Evolutionary conservation across 768 basidiomycete genomes (phyloP).

Genomic region (Megacollybia marginata): DNA sequence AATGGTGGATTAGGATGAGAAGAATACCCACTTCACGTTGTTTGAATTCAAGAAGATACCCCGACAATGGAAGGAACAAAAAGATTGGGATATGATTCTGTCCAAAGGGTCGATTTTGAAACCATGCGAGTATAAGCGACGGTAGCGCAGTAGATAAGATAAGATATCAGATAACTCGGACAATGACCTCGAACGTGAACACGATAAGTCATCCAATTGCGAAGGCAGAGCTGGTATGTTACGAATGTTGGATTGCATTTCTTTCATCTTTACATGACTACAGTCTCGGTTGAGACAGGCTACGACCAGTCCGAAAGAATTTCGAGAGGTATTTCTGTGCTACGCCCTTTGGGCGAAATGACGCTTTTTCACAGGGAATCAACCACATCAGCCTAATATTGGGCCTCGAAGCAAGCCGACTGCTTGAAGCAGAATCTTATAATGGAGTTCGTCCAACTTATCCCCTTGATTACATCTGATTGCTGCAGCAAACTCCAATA

Average conservation of each 20-base stretch:
- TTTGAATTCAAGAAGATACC: conserved; percentile 71
- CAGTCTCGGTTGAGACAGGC: conserved; percentile 55
- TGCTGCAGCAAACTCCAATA: conserved; percentile 65
- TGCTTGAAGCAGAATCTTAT: conserved; percentile 56
- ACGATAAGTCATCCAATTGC: conserved; percentile 65
- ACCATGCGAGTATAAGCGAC: conserved; percentile 89
- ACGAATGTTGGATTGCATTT: too few relatives aligned
- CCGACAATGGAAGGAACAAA: conserved; percentile 36
- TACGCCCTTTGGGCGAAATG: not conserved
- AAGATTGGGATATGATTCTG: conserved; percentile 54
- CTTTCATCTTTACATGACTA: too few relatives aligned
- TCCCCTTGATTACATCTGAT: conserved; percentile 1
- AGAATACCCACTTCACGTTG: conserved; percentile 79
- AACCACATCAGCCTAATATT: conserved; percentile 69
- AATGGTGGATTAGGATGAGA: conserved; percentile 51
- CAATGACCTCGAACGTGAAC: conserved; percentile 31
- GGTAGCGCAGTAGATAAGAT: conserved; percentile 33
- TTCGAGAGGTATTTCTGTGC: conserved; percentile 53
- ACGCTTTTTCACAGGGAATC: conserved; percentile 44
- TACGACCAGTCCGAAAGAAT: conserved; percentile 61
- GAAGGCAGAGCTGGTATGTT: conserved; percentile 46
- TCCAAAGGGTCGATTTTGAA: conserved; percentile 56
- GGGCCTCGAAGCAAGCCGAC: conserved; percentile 76
- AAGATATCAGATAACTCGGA: conserved; percentile 1
- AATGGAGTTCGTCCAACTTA: conserved; percentile 43